Evolutionary conservation across 257 asterid species (phyloP).

Genomic region (Mentha longifolia): DNA sequence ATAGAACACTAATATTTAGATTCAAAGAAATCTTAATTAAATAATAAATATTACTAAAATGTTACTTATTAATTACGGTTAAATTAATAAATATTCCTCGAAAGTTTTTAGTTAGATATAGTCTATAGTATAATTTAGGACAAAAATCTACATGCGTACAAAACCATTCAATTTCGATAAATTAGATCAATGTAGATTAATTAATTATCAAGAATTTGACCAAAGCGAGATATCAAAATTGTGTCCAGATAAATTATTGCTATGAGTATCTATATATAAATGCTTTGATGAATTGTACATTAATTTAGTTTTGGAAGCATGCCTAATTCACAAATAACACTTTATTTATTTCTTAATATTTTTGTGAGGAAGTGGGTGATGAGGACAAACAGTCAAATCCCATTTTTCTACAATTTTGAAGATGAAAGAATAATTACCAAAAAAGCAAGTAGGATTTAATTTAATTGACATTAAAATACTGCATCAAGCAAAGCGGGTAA

Average conservation of each 20-base stretch:
- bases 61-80: too few relatives aligned
- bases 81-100: too few relatives aligned
- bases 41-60: too few relatives aligned
- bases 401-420: slow-evolving; percentile 20
- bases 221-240: slow-evolving; percentile 1
- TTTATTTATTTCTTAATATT: background rate
- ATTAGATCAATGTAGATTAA: background rate
- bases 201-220: background rate
- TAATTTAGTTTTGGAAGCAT: slow-evolving; percentile 22
- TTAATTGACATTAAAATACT: slow-evolving; percentile 9
- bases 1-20: too few relatives aligned
- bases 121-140: too few relatives aligned
- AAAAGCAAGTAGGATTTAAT: slow-evolving; percentile 25
- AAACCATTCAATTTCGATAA: too few relatives aligned
- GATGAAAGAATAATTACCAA: slow-evolving; percentile 24
- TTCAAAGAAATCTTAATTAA: too few relatives aligned
- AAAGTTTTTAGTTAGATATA: too few relatives aligned
- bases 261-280: background rate
- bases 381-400: slow-evolving; percentile 27
- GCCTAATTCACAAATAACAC: slow-evolving; percentile 26
- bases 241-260: background rate
- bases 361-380: slow-evolving; percentile 23
- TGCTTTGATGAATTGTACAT: too few relatives aligned
- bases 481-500: background rate
- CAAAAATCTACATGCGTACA: too few relatives aligned